Evolutionary conservation across 176 grass and related monocot species (phyloP).

Genomic region (Rhynchospora breviuscula): DNA sequence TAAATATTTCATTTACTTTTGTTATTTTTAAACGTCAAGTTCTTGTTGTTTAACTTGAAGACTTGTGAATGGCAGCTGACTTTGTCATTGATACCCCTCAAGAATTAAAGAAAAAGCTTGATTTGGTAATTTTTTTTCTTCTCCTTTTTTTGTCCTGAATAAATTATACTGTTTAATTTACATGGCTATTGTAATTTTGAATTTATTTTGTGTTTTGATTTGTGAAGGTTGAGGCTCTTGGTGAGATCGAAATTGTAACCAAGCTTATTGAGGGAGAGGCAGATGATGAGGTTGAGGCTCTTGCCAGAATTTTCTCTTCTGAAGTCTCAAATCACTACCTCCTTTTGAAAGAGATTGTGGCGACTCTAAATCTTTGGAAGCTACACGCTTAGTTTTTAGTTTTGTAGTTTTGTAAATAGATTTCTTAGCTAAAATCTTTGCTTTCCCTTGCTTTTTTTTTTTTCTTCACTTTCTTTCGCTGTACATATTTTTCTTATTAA

Average conservation of each 20-base stretch:
- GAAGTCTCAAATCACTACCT: no score
- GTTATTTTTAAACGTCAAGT: conserved; percentile 15
- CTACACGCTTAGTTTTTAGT: no score
- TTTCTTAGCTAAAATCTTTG: no score
- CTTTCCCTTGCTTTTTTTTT: no score
- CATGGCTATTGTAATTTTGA: neutral
- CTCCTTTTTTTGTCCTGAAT: neutral
- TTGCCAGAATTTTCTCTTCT: no score
- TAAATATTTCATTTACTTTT: conserved; percentile 14
- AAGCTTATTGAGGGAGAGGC: conserved; percentile 73
- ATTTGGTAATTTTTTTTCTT: conserved; percentile 61
- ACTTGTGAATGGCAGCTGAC: conserved; percentile 49
- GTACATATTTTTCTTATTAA: no score
- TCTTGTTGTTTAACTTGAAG: conserved; percentile 18
- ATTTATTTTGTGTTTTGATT: neutral
- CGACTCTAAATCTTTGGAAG: no score
- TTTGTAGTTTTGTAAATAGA: no score
- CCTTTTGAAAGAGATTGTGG: no score
- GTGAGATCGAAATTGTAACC: conserved; percentile 91
- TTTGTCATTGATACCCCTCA: conserved; percentile 78
- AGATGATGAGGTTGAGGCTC: conserved; percentile 61
- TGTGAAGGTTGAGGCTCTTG: conserved; percentile 78
- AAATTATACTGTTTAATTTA: neutral
- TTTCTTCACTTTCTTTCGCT: no score
- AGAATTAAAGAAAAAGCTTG: conserved; percentile 84